A percentile compares a stretch with the other conserved stretches of the same genome.
These are phyloP conservation scores for Debaryomycetaceae sp. DNA, from an alignment of 1,139 yeast genomes.

Conservation along the genomic window DNA sequence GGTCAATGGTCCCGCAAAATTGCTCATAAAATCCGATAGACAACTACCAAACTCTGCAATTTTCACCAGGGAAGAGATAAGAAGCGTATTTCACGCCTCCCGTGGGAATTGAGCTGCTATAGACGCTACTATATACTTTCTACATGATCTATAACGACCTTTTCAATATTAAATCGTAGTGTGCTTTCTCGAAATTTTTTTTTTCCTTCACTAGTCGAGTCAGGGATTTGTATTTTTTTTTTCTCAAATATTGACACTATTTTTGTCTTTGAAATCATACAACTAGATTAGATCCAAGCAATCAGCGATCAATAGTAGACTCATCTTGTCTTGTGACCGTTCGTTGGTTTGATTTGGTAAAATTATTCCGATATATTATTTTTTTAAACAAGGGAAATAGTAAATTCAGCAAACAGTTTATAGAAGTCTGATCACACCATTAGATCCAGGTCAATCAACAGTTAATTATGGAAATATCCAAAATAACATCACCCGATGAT, in stretches of 20 bases:
- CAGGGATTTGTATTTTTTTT: not conserved
- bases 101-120: not conserved
- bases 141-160: not conserved
- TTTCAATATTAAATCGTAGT: not conserved
- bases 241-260: not conserved
- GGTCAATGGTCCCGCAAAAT: slow-evolving; percentile 24
- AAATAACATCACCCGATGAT: slow-evolving; percentile 37
- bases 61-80: slow-evolving; percentile 23
- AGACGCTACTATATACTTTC: not conserved
- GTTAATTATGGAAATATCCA: slow-evolving; percentile 37
- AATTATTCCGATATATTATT: not conserved
- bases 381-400: not conserved
- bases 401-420: not conserved
- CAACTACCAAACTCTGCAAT: slow-evolving; percentile 12
- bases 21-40: slow-evolving; percentile 19
- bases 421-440: slow-evolving; percentile 1
- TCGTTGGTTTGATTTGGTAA: not conserved
- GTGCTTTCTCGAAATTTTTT: not conserved
- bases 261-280: not conserved
- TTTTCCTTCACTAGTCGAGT: not conserved
- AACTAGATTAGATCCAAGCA: not conserved
- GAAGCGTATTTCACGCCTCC: slow-evolving; percentile 6
- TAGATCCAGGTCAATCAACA: not conserved
- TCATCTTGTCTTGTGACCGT: not conserved
- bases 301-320: not conserved